Evolutionary conservation across 331 rosid genomes (phyloP).

Genomic region (Stylosanthes scabra): DNA sequence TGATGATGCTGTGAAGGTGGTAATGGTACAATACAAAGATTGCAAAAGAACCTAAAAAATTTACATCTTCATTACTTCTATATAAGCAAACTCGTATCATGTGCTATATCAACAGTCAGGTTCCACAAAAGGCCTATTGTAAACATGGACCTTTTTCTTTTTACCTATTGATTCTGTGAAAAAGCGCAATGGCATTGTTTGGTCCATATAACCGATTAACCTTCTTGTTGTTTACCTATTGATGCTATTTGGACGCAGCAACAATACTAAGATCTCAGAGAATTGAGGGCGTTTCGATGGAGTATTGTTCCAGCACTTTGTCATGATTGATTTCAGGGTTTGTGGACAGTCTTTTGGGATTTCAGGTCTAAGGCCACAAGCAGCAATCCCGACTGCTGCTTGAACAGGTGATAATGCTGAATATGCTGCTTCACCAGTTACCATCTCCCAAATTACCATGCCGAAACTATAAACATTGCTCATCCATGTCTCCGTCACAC

Average conservation of each 20-base stretch:
- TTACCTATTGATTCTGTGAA: constrained; percentile 48
- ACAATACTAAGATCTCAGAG: constrained; percentile 71
- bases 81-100: constrained; percentile 40
- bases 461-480: constrained; percentile 96
- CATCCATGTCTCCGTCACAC: constrained; percentile 90
- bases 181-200: too few species aligned
- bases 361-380: constrained; percentile 98
- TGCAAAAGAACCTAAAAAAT: constrained; percentile 30
- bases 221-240: constrained; percentile 46
- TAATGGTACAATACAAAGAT: constrained; percentile 23
- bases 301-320: constrained; percentile 90
- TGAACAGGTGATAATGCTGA: constrained; percentile 91
- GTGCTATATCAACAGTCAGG: constrained; percentile 38
- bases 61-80: constrained; percentile 57
- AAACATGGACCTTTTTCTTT: neutral
- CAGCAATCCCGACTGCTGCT: constrained; percentile 97
- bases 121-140: constrained; percentile 17
- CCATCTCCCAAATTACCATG: constrained; percentile 98
- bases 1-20: constrained; percentile 11
- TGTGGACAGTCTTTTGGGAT: constrained; percentile 94
- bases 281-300: constrained; percentile 94
- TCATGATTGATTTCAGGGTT: constrained; percentile 75
- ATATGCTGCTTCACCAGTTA: constrained; percentile 89
- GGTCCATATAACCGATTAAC: too few species aligned
- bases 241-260: constrained; percentile 60